Percentiles rank a stretch among this genome's conserved stretches.
These are phyloP conservation scores for Phytopythium chamaehyphon DNA, from an alignment of 352 stramenopile genomes.

Conservation along the genomic window DNA sequence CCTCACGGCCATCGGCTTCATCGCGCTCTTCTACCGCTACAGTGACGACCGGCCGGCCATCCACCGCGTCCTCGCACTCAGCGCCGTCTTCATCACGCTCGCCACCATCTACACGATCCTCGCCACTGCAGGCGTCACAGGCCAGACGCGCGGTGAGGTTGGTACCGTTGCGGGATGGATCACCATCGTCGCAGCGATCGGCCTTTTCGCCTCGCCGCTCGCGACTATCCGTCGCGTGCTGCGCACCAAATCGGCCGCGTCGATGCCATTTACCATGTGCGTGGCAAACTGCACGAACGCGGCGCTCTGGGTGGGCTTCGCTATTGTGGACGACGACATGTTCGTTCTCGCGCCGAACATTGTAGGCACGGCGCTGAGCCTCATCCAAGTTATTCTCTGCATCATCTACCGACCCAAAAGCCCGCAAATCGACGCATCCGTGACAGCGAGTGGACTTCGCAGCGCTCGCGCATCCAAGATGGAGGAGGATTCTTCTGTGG, in stretches of 20 bases:
- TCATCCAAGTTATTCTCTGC: constrained; percentile 10
- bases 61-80: constrained; percentile 13
- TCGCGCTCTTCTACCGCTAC: constrained; percentile 33
- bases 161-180: constrained; percentile 15
- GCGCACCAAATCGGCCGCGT: constrained; percentile 29
- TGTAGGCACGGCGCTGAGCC: constrained; percentile 15
- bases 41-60: constrained; percentile 19
- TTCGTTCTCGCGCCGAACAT: constrained; percentile 29
- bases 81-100: constrained; percentile 23
- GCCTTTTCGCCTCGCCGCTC: constrained; percentile 40
- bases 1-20: constrained; percentile 17
- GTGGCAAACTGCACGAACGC: constrained; percentile 35
- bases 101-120: constrained; percentile 39
- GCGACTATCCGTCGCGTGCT: constrained; percentile 32
- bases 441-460: not conserved
- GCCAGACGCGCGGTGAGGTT: constrained; percentile 12
- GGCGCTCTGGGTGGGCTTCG: constrained; percentile 34
- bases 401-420: constrained; percentile 13
- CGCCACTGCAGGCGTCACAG: constrained; percentile 16
- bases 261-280: constrained; percentile 43
- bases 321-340: constrained; percentile 20
- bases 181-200: constrained; percentile 25
- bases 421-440: not conserved
- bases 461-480: constrained; percentile 1
- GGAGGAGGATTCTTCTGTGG: constrained; percentile 1